These are phyloP conservation scores for Aureobasidium vineae DNA, from an alignment of 2,329 filamentous ascomycete species.

Conservation along the genomic window DNA sequence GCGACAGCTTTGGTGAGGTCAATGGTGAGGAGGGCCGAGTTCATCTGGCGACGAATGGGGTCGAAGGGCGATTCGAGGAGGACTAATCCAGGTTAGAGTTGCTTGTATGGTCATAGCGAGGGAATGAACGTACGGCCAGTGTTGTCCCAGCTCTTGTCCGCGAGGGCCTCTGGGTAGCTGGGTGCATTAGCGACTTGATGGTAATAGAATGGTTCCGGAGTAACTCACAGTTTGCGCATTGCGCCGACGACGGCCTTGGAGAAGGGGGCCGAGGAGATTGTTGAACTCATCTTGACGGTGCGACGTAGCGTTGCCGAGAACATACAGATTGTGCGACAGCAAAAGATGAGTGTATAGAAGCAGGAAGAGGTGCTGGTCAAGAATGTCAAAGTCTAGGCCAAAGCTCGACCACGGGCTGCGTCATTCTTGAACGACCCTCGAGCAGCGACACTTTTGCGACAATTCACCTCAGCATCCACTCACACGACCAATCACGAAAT, in stretches of 20 bases:
- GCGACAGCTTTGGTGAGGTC: constrained; percentile 88
- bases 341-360: neutral
- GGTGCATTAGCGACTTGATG: constrained; percentile 29
- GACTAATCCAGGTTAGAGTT: constrained; percentile 46
- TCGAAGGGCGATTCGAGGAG: constrained; percentile 68
- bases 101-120: constrained; percentile 6
- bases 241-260: constrained; percentile 68
- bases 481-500: constrained; percentile 9
- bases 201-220: neutral
- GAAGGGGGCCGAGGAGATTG: constrained; percentile 55
- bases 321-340: constrained; percentile 30
- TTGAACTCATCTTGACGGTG: constrained; percentile 43
- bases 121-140: constrained; percentile 64
- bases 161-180: constrained; percentile 85
- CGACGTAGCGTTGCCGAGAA: constrained; percentile 37
- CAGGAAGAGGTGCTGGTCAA: neutral
- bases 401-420: constrained; percentile 7
- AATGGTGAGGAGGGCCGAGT: constrained; percentile 76
- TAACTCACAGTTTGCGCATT: constrained; percentile 72
- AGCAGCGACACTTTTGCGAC: constrained; percentile 19
- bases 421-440: neutral
- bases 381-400: constrained; percentile 1
- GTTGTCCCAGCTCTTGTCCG: constrained; percentile 92
- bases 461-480: neutral
- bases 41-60: constrained; percentile 55